A percentile compares a stretch with the other conserved stretches of the same genome.
Evolutionary conservation across 805 yeast genomes (phyloP).

Genomic region (Danielia oregonensis): DNA sequence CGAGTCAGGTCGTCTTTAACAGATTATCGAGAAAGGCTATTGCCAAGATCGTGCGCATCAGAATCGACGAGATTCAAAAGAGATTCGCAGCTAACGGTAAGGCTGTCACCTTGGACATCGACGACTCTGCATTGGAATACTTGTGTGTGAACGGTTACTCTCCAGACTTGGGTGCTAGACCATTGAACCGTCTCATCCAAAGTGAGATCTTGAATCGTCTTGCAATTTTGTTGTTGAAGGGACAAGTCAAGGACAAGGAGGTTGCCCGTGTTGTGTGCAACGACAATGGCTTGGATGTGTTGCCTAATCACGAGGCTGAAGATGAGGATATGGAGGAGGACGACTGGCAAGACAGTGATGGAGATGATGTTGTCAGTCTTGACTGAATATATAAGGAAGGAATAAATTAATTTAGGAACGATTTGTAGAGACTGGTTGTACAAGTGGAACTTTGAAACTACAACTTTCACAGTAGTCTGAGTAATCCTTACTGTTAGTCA

Average conservation of each 20-base stretch:
- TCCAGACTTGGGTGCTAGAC: slow-evolving; percentile 93
- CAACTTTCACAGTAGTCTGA: too few species aligned
- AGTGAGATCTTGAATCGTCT: slow-evolving; percentile 79
- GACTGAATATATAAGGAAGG: slow-evolving; percentile 11
- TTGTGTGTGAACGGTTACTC: slow-evolving; percentile 86
- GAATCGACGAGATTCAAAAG: slow-evolving; percentile 79
- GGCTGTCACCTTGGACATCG: slow-evolving; percentile 66
- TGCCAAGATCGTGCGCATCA: slow-evolving; percentile 82
- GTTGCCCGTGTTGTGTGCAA: slow-evolving; percentile 60
- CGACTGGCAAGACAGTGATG: slow-evolving; percentile 58
- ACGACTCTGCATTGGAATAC: slow-evolving; percentile 74
- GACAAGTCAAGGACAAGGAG: slow-evolving; percentile 87
- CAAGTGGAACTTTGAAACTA: too few species aligned
- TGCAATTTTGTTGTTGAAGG: slow-evolving; percentile 84
- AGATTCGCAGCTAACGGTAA: slow-evolving; percentile 85
- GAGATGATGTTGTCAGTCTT: slow-evolving; percentile 40
- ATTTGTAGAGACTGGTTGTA: too few species aligned
- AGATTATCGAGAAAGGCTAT: slow-evolving; percentile 88
- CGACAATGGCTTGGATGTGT: slow-evolving; percentile 67
- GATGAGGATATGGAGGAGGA: slow-evolving; percentile 50
- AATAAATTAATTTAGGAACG: too few species aligned
- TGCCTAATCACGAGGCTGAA: slow-evolving; percentile 77
- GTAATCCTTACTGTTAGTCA: too few species aligned
- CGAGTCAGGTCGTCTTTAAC: slow-evolving; percentile 90
- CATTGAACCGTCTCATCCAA: slow-evolving; percentile 89